These are phyloP conservation scores for Geotrichum klebahnii DNA, from an alignment of 1,139 yeast species.

Conservation along the genomic window DNA sequence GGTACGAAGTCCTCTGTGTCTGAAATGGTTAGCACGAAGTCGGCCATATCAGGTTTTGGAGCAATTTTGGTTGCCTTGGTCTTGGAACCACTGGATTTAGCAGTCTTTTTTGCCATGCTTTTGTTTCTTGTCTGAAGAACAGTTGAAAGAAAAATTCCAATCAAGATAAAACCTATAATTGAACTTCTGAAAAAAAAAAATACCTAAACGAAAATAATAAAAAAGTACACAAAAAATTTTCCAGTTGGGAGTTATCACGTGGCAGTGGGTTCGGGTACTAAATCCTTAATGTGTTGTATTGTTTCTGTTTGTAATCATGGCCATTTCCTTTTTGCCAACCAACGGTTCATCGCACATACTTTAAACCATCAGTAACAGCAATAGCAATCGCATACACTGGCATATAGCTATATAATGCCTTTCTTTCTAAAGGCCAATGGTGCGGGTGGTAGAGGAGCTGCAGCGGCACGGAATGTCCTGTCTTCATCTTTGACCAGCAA, in stretches of 20 bases:
- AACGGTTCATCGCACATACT: background rate
- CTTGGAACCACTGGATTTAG: background rate
- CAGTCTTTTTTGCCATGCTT: slow-evolving; percentile 11
- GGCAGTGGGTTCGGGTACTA: background rate
- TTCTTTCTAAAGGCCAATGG: background rate
- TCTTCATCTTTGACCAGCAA: slow-evolving; percentile 7
- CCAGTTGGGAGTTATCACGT: slow-evolving; percentile 3
- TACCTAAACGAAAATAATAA: too few relatives aligned
- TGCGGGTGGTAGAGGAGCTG: background rate
- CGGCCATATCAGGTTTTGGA: slow-evolving; percentile 31
- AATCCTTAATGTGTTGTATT: background rate
- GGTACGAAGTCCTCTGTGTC: slow-evolving; percentile 50
- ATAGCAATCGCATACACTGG: background rate
- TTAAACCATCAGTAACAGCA: background rate
- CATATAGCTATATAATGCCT: background rate
- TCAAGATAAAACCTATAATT: background rate
- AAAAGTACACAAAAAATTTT: background rate
- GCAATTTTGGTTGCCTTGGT: background rate
- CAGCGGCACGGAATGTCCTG: too few relatives aligned
- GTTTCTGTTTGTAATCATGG: too few relatives aligned
- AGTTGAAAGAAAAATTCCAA: background rate
- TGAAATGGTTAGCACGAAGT: slow-evolving; percentile 64
- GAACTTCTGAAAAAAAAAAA: background rate
- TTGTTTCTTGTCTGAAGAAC: background rate
- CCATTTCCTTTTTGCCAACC: background rate